Base-by-base conservation (phyloP, 1,284 basidiomycete genomes). In the Leccinum colubrinum region DNA sequence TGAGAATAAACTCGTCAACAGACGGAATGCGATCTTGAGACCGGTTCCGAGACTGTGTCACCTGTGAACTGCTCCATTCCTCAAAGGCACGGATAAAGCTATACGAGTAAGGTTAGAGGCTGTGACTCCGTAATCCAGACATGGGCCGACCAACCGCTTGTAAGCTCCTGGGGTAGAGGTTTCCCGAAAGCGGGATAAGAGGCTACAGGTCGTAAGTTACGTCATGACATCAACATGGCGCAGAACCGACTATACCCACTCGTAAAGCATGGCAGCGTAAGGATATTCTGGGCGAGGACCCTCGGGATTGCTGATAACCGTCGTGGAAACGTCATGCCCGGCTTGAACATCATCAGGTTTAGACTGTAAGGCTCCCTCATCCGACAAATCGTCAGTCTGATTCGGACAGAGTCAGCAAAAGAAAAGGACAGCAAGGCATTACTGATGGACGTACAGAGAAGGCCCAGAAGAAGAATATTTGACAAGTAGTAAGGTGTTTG, bases 381-480 rank as follows among this genome's bases (percentile, higher is more conserved):
- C 79, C 8, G 78, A 76, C 52, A 80, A 65, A 64, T 80, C 79
- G 60, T 81, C 79, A 4, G 78, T 77, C 79, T 80, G 55, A 33
- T 41, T 11, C 15, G 3, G 17, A 17, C 17, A 3, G 27, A 14
- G 17, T 75, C 9, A 72, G 60, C 30, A 20, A 22, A 27, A 7
- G 39, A 15, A 25, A 25, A 39, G 6, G 5, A 22, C 17, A 41
- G 25, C 6, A 5, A 15, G 12, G 14, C 11, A 22, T 27, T n/a
- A 7, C 22, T 9, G n/a, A 55, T 35, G 27, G 20, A 66, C 74
- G 30, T 61, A 81, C 80, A 30, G 79, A 74, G 65, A 81, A 81
- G 17, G 80, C 79, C 79, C 79, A 81, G 37, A 79, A 72, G 68
- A 79, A 80, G 64, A 81, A 81, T 48, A 76, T 75, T 50, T 81